Conservation (phyloP, 140 eudicot species). For the Bidens hawaiensis region DNA sequence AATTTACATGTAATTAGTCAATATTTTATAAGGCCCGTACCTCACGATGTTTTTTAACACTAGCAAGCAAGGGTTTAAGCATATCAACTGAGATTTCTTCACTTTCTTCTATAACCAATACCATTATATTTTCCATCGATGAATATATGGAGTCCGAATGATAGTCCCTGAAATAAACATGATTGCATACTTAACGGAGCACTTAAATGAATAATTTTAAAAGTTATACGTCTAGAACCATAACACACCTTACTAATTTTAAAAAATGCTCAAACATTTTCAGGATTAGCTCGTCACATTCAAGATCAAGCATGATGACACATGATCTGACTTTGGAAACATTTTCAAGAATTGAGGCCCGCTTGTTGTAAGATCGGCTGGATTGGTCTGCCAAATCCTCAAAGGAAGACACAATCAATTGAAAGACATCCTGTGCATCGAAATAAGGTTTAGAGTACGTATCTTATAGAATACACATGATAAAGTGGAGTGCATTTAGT, state of each 20-base stretch:
- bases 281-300: slow-evolving; percentile 67
- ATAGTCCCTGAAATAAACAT: slow-evolving; percentile 47
- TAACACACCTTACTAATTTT: slow-evolving; percentile 60
- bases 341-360: slow-evolving; percentile 77
- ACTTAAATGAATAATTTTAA: neutral
- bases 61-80: slow-evolving; percentile 53
- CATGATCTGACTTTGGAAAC: slow-evolving; percentile 97
- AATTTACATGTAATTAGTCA: neutral
- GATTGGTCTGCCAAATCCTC: slow-evolving; percentile 61
- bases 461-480: too few species aligned
- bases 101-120: slow-evolving; percentile 95
- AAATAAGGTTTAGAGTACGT: neutral
- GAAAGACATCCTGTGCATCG: slow-evolving; percentile 70
- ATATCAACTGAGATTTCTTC: slow-evolving; percentile 74
- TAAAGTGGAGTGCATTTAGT: neutral
- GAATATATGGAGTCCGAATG: slow-evolving; percentile 56
- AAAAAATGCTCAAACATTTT: slow-evolving; percentile 87
- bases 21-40: slow-evolving; percentile 40
- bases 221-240: neutral
- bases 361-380: slow-evolving; percentile 67
- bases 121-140: slow-evolving; percentile 90
- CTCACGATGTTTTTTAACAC: slow-evolving; percentile 49
- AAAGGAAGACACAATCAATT: slow-evolving; percentile 80
- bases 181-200: neutral
- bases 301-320: slow-evolving; percentile 93